A percentile compares a stretch with the other conserved stretches of the same genome.
Conservation (phyloP, 108 stramenopile genomes). For the Cylindrotheca closterium region DNA sequence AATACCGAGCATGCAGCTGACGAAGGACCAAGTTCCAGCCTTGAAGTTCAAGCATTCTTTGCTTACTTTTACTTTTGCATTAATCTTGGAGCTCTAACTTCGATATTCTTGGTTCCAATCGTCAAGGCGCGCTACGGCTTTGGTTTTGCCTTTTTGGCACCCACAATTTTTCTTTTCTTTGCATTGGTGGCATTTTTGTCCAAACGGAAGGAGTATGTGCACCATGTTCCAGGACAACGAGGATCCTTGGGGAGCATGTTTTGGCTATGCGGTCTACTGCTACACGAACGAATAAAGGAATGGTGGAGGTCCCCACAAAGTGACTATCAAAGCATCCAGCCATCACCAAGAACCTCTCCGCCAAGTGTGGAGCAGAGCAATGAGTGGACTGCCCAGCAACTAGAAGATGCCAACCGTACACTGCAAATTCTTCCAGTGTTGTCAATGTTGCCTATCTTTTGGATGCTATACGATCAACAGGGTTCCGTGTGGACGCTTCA, state of each 20-base stretch:
- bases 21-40: slow-evolving; percentile 21
- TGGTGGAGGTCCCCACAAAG: background rate
- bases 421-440: slow-evolving; percentile 46
- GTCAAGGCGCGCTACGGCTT: slow-evolving; percentile 43
- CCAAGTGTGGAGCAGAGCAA: background rate
- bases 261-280: background rate
- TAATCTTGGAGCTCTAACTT: slow-evolving; percentile 58
- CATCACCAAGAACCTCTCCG: background rate
- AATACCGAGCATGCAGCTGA: background rate
- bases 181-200: slow-evolving; percentile 47
- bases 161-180: slow-evolving; percentile 43
- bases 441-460: slow-evolving; percentile 58
- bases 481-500: slow-evolving; percentile 68
- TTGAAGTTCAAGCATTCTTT: slow-evolving; percentile 49
- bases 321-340: background rate
- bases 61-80: slow-evolving; percentile 66
- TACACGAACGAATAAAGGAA: background rate
- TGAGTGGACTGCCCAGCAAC: background rate
- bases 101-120: slow-evolving; percentile 48
- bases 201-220: slow-evolving; percentile 27
- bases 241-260: background rate
- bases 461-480: slow-evolving; percentile 78
- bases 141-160: slow-evolving; percentile 51
- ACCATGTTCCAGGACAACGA: background rate
- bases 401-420: slow-evolving; percentile 36